Base-by-base conservation (phyloP, 1,284 basidiomycete species). In the Trichosporon asahii region DNA sequence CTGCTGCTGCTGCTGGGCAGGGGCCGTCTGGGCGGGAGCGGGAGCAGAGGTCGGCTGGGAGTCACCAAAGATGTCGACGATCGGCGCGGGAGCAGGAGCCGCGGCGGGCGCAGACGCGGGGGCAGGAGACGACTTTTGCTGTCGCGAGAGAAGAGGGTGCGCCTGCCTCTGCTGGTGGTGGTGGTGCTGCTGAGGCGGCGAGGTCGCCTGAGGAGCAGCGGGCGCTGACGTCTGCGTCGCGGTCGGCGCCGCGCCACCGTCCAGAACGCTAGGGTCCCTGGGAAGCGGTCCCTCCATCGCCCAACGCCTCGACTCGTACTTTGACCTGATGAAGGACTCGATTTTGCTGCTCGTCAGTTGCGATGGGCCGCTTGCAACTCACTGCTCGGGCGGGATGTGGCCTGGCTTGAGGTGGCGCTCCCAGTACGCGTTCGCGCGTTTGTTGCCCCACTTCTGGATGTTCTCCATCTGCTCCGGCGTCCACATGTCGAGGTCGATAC, bases 401-500 rank as follows among this genome's bases (percentile, higher is more conserved):
- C 97, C 97, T 12, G 89, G 84, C 82, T 95, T 95, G 68, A 99
- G 86, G 85, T 98, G 95, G 3, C 93, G 92, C 81, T 99, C 97
- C 96, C 96, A 99, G 85, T 98, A 99, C 9, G 92, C 75, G 83
- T 99, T 99, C 9, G 93, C 95, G 9, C 90, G 88, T 70, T 86
- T 86, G 82, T 99, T 99, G 1, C 96, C 96, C 96, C 97, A 99
- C 82, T 91, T 93, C 81, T 92, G 89, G 68, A 98, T 90, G 90
- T 94, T 68, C 46, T 91, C 90, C 91, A 99, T 96, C 85, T 99
- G 96, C 78, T 98, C 95, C 0, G 94, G 93, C 3, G 94, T 97
- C 96, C 96, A 99, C 23, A 93, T 90, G 78, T 99, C 96, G 60
- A 99, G 89, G 85, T 99, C 96, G 72, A 99, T 94, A 8, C 94